Base-by-base conservation (phyloP, 805 yeast genomes). In the Metschnikowia borealis region DNA sequence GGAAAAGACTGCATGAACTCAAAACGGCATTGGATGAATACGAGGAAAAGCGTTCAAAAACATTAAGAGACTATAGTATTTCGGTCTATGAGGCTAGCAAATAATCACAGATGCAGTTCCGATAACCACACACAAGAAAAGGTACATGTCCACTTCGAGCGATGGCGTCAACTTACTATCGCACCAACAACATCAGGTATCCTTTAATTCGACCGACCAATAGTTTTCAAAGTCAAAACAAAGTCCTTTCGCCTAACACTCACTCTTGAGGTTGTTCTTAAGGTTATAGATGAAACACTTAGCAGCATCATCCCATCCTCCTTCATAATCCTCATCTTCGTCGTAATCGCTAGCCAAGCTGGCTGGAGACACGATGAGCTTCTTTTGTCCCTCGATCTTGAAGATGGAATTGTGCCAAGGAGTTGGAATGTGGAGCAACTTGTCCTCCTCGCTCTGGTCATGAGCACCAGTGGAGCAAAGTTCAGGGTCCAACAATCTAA, bases 391-490 rank as follows among this genome's bases (percentile, higher is more conserved):
- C 43, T 69, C 71, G 48, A 76, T 62, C 46, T 68, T 66, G 23
- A 78, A 76, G 13, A 81, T 73, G 47, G 80, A 68, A 56, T 82
- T 82, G 62, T 81, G 86, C 85, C 85, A 82, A 43, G 86, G 85
- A 0, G 85, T 81, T 45, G 86, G 85, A 51, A 82, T 80, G 61
- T 82, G 86, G 50, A 82, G 70, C 54, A 78, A 66, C 81, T 54
- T 84, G 33, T 58, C 58, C 29, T 57, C 58, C 45, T 64, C 65
- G 44, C 68, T 69, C 45, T 75, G 77, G 33, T 81, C 62, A n/a
- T 75, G 67, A 45, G 66, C 71, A 15, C 80, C 74, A 14, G 77
- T 77, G 44, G 67, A 70, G 54, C 84, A 80, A 40, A 70, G 68
- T 1, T 68, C 67, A 0, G 63, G 57, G 40, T 59, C 69, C 55